Percentiles rank a stretch among this genome's conserved stretches.
phyloP scores from a whole-genome alignment of 2,329 filamentous ascomycete species.

The Neonectria magnoliae region DNA sequence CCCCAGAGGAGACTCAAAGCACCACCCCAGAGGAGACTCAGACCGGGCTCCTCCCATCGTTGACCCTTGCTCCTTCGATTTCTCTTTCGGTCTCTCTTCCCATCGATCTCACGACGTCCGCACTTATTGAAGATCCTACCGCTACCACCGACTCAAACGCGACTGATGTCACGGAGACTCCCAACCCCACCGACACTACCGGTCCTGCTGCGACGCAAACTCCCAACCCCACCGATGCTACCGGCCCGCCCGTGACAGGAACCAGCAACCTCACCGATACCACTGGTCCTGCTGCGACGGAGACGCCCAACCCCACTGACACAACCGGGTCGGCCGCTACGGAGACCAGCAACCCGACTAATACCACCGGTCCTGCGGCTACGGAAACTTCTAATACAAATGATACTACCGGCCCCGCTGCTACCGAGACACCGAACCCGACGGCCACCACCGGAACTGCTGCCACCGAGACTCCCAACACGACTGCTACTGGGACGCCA shows the following conservation, averaged over 20 bases:
- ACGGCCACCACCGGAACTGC: not conserved
- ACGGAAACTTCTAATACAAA: not conserved
- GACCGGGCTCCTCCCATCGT: not conserved
- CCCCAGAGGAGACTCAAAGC: not conserved
- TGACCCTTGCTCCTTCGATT: not conserved
- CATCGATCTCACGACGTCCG: slow-evolving; percentile 4
- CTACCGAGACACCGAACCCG: not conserved
- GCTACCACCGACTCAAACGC: slow-evolving; percentile 25
- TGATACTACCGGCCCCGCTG: not conserved
- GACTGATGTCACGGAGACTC: slow-evolving; percentile 8
- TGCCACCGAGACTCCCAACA: not conserved
- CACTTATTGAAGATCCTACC: not conserved
- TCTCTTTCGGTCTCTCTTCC: not conserved
- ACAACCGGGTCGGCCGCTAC: not conserved
- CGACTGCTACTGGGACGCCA: not conserved
- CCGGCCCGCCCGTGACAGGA: slow-evolving; percentile 10
- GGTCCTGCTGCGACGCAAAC: slow-evolving; percentile 19
- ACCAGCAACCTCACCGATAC: slow-evolving; percentile 12
- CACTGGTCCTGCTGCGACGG: not conserved
- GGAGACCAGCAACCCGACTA: not conserved
- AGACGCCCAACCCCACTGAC: not conserved
- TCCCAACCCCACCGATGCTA: slow-evolving; percentile 21
- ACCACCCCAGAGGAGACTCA: not conserved
- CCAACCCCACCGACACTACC: slow-evolving; percentile 20
- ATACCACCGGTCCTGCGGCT: not conserved